Conservation (phyloP, 768 basidiomycete species). For the Amylocystis lapponica region DNA sequence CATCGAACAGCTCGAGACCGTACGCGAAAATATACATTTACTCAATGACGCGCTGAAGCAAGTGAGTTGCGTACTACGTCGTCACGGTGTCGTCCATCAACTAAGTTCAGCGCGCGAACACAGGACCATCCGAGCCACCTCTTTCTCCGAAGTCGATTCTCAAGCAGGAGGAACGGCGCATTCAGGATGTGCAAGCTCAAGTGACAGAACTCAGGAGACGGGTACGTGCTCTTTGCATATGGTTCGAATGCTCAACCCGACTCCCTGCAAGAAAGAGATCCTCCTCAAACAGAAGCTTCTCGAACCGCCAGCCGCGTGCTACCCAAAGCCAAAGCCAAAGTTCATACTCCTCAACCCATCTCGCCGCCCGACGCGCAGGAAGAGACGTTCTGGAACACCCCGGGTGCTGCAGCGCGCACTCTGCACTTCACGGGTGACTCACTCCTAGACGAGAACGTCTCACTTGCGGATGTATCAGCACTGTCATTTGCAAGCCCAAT, state of each 20-base stretch:
- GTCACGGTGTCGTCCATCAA: conserved; percentile 9
- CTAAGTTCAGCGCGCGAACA: conserved; percentile 17
- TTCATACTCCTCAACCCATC: conserved; percentile 17
- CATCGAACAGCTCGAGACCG: conserved; percentile 32
- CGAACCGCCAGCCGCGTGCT: conserved; percentile 4
- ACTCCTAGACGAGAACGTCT: conserved; percentile 56
- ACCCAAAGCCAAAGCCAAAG: conserved; percentile 17
- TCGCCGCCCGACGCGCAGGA: conserved; percentile 36
- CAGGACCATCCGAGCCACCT: conserved; percentile 18
- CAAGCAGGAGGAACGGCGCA: conserved; percentile 36
- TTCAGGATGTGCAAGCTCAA: conserved; percentile 37
- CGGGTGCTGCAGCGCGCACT: conserved; percentile 47
- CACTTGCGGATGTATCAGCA: conserved; percentile 37
- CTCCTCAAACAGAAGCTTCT: conserved; percentile 16
- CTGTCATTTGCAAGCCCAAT: conserved; percentile 41
- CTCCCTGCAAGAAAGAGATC: conserved; percentile 22
- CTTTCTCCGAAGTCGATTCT: conserved; percentile 24
- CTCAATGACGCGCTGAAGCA: conserved; percentile 33
- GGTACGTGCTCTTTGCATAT: conserved; percentile 18
- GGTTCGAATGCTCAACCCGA: not conserved
- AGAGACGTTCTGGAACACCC: conserved; percentile 60
- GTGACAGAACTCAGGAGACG: conserved; percentile 36
- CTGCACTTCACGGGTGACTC: conserved; percentile 60
- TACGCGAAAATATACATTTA: conserved; percentile 31
- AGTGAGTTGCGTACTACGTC: conserved; percentile 24